Conservation (phyloP, 805 yeast genomes). For the Hanseniaspora nectarophila region DNA sequence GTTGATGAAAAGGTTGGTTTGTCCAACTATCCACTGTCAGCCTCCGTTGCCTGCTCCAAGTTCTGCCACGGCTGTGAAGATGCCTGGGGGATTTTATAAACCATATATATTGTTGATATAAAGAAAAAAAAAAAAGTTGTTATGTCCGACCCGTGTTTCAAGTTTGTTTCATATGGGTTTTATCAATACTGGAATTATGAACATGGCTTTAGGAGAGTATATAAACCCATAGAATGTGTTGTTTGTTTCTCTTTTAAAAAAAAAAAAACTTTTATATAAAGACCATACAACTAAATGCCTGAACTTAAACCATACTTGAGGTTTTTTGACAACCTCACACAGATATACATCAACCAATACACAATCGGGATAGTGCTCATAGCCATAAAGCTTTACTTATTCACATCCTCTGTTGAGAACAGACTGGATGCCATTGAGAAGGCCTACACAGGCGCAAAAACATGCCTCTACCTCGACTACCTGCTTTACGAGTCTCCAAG, state of each 20-base stretch:
- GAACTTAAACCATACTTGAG: constrained; percentile 31
- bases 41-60: constrained; percentile 95
- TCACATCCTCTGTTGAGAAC: constrained; percentile 36
- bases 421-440: constrained; percentile 33
- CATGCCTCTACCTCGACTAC: constrained; percentile 32
- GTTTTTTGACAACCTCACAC: constrained; percentile 45
- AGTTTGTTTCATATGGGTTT: background rate
- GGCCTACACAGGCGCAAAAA: constrained; percentile 30
- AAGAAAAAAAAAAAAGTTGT: background rate
- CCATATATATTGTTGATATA: background rate
- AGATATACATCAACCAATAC: constrained; percentile 54
- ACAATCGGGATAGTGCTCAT: constrained; percentile 46
- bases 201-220: too few relatives aligned
- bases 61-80: constrained; percentile 98
- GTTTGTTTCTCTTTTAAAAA: background rate
- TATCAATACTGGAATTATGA: too few relatives aligned
- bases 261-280: background rate
- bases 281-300: too few relatives aligned
- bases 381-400: constrained; percentile 48
- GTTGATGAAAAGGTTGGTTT: constrained; percentile 95
- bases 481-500: constrained; percentile 40
- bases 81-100: constrained; percentile 68
- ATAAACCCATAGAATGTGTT: too few relatives aligned
- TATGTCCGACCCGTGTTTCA: background rate
- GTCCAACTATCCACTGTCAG: constrained; percentile 88